These are phyloP conservation scores for Hebeloma cylindrosporum DNA, from an alignment of 768 basidiomycete genomes.

Conservation along the genomic window DNA sequence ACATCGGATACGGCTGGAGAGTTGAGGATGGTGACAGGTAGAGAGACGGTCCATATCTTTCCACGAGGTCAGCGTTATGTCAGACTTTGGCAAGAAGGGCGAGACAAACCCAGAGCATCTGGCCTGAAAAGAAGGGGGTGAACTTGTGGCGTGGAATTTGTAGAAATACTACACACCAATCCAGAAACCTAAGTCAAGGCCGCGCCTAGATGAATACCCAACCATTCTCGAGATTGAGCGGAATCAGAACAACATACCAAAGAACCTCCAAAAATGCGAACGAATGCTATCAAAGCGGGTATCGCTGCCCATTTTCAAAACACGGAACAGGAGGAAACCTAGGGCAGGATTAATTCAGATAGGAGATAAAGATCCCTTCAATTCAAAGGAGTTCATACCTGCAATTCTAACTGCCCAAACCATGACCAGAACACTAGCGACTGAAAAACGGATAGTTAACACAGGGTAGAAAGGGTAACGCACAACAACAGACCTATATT, in stretches of 20 bases:
- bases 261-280: constrained; percentile 63
- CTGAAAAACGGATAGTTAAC: constrained; percentile 18
- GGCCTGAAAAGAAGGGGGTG: constrained; percentile 31
- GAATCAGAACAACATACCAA: constrained; percentile 35
- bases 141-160: background rate
- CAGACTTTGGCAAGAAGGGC: background rate
- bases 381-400: constrained; percentile 30
- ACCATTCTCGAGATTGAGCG: background rate
- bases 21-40: constrained; percentile 65
- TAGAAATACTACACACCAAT: constrained; percentile 37
- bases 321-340: constrained; percentile 70
- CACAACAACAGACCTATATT: constrained; percentile 40
- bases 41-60: constrained; percentile 60
- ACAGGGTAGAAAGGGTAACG: background rate
- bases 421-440: constrained; percentile 61
- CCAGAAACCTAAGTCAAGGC: constrained; percentile 47
- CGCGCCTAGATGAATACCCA: background rate
- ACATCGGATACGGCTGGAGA: constrained; percentile 62
- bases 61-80: background rate
- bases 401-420: constrained; percentile 63
- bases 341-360: background rate
- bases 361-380: background rate
- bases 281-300: constrained; percentile 68
- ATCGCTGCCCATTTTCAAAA: constrained; percentile 66
- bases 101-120: constrained; percentile 56